Base-by-base conservation (phyloP, 495 filamentous ascomycete genomes). In the Daldinia decipiens region DNA sequence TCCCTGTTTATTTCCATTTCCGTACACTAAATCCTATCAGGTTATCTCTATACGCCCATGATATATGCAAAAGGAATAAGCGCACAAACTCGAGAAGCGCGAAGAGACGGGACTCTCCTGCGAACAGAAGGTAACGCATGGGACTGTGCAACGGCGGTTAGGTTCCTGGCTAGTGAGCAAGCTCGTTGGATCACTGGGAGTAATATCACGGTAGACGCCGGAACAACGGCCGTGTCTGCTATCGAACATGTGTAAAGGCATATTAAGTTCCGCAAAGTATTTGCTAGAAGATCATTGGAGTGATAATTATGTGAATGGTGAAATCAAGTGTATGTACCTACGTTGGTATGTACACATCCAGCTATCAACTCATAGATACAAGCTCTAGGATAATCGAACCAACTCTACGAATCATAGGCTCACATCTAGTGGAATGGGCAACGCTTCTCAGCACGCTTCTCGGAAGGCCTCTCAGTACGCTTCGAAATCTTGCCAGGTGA, bases 41-140 rank as follows among this genome's bases (percentile, higher is more conserved):
- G 76, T 57, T 87, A 87, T 84, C 77, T 89, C 5, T 89, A 84
- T 59, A 88, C 85, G n/a, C 85, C 87, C 0, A 88, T 88, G 86
- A 84, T 88, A 79, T 85, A 84, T 65, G 79, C 73, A 2, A 76
- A 78, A 6, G 85, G 84, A 0, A 87, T 88, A 83, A 84, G 75
- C 29, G 77, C 82, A 21, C 82, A 87, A 62, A 74, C 77, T 5
- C 67, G 87, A 59, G 78, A 82, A 40, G 80, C 82, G 21, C 72
- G 87, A 31, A 80, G 76, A 32, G 79, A 80, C 38, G 70, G 83
- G 39, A 88, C 83, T 72, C 74, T 89, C 34, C 71, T 88, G n/a
- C 76, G 76, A 0, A 85, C 82, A 6, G 86, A 89, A 56, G 85
- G 85, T 0, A 87, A 80, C 65, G 86, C 76, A 5, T 88, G 85